Conservation (phyloP, 768 basidiomycete genomes). For the Punctularia strigosozonata region DNA sequence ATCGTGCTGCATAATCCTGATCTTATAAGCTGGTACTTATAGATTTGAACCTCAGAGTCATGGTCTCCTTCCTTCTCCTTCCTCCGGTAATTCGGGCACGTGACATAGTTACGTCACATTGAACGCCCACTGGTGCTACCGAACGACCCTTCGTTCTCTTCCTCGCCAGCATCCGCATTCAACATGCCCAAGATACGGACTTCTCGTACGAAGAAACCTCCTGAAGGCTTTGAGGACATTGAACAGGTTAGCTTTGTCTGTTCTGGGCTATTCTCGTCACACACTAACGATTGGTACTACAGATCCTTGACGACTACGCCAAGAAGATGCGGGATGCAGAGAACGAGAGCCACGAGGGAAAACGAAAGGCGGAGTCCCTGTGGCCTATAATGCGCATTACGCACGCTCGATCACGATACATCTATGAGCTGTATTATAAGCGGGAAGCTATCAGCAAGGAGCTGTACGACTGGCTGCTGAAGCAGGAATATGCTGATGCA, state of each 20-base stretch:
- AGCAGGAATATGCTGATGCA: constrained; percentile 92
- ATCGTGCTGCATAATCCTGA: too few relatives aligned
- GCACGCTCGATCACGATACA: constrained; percentile 91
- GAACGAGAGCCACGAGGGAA: constrained; percentile 97
- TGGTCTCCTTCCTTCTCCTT: too few relatives aligned
- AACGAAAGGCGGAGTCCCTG: constrained; percentile 83
- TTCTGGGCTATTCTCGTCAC: not conserved
- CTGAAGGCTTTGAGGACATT: constrained; percentile 94
- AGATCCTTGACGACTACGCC: constrained; percentile 97
- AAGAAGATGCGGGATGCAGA: constrained; percentile 99
- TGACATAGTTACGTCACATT: too few relatives aligned
- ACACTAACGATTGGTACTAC: constrained; percentile 4
- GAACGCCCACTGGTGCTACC: too few relatives aligned
- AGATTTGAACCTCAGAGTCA: too few relatives aligned
- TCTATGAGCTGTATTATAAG: constrained; percentile 98
- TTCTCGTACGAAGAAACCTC: constrained; percentile 84
- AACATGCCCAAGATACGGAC: constrained; percentile 91
- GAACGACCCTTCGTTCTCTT: constrained; percentile 3
- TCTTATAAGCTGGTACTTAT: too few relatives aligned
- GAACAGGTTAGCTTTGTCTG: constrained; percentile 42
- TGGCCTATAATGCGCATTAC: constrained; percentile 99
- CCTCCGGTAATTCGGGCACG: too few relatives aligned
- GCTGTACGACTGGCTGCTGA: constrained; percentile 95
- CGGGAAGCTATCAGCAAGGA: constrained; percentile 89
- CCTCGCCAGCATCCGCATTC: constrained; percentile 5